Conservation (phyloP, 495 filamentous ascomycete genomes). For the Aspergillus saccharolyticus region DNA sequence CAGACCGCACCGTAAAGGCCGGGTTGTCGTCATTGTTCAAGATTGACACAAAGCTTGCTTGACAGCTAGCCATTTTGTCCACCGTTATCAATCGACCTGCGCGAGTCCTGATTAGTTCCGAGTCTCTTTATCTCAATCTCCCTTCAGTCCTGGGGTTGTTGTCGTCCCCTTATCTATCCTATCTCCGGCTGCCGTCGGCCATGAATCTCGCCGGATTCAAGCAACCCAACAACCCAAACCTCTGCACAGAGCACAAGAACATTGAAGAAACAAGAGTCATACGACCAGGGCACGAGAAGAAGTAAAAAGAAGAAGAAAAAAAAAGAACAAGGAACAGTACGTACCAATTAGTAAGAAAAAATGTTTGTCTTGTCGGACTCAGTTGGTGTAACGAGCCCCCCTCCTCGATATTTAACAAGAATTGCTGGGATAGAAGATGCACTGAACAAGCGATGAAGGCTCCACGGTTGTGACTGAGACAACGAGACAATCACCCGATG, state of each 20-base stretch:
- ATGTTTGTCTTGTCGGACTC: slow-evolving; percentile 32
- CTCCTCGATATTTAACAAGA: slow-evolving; percentile 28
- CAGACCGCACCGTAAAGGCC: slow-evolving; percentile 44
- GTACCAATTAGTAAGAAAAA: slow-evolving; percentile 33
- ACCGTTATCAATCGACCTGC: slow-evolving; percentile 15
- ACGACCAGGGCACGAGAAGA: slow-evolving; percentile 5
- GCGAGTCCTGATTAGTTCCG: not conserved
- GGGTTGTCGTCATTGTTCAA: slow-evolving; percentile 48
- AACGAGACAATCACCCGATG: slow-evolving; percentile 17
- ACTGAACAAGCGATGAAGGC: not conserved
- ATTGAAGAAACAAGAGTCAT: slow-evolving; percentile 5
- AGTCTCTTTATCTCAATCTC: too few relatives aligned
- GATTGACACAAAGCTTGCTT: slow-evolving; percentile 42
- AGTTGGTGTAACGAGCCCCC: slow-evolving; percentile 30
- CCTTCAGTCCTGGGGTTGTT: not conserved
- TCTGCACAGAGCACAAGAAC: slow-evolving; percentile 15
- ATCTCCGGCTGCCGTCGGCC: not conserved
- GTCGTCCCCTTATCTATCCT: not conserved
- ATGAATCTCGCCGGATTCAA: slow-evolving; percentile 6
- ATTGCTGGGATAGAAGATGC: not conserved
- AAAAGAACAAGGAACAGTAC: slow-evolving; percentile 21
- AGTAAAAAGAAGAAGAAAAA: slow-evolving; percentile 16
- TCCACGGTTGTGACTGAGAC: slow-evolving; percentile 6
- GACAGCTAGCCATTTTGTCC: slow-evolving; percentile 33
- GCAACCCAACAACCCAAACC: slow-evolving; percentile 10